Percentiles rank a stretch among this genome's conserved stretches.
phyloP scores from a whole-genome alignment of 164 flowering plant species.

The Magnolia changhungtana region DNA sequence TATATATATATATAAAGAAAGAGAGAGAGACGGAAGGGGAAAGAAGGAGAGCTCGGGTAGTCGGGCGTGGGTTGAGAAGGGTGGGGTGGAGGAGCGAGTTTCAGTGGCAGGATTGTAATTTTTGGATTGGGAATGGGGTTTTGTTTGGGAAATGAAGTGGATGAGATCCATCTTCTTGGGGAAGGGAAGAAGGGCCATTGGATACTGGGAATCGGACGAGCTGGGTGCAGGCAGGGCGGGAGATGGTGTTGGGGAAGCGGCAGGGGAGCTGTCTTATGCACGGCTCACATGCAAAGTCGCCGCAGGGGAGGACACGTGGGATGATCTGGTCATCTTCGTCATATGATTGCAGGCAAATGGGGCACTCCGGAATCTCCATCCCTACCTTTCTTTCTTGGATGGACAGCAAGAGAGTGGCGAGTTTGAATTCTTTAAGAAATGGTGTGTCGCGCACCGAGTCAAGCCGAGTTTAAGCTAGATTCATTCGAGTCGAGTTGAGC shows the following conservation, averaged over 20 bases:
- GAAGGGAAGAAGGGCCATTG: conserved; percentile 59
- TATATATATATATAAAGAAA: too few species aligned
- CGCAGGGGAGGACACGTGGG: conserved; percentile 89
- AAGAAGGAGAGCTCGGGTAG: too few species aligned
- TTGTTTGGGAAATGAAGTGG: conserved; percentile 30
- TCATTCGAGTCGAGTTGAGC: too few species aligned
- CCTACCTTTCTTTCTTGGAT: neutral
- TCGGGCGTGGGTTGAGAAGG: neutral
- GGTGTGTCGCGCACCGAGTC: too few species aligned
- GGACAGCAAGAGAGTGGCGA: neutral
- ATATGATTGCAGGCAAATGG: conserved; percentile 73
- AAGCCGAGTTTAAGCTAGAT: too few species aligned
- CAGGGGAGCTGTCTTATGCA: conserved; percentile 61
- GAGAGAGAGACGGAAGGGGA: too few species aligned
- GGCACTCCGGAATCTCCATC: conserved; percentile 75
- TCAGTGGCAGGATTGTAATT: neutral
- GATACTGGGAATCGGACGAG: conserved; percentile 51
- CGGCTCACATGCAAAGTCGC: conserved; percentile 73
- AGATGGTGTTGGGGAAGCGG: conserved; percentile 47
- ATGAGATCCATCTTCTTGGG: conserved; percentile 97
- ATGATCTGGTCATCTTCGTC: conserved; percentile 31
- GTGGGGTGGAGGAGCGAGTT: neutral
- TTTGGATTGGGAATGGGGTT: conserved; percentile 14
- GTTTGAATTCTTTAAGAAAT: too few species aligned
- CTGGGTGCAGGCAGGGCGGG: conserved; percentile 82